Percentiles rank a stretch among this genome's conserved stretches.
phyloP scores from a whole-genome alignment of 176 grass and related monocot species.

The Cymbopogon citratus region DNA sequence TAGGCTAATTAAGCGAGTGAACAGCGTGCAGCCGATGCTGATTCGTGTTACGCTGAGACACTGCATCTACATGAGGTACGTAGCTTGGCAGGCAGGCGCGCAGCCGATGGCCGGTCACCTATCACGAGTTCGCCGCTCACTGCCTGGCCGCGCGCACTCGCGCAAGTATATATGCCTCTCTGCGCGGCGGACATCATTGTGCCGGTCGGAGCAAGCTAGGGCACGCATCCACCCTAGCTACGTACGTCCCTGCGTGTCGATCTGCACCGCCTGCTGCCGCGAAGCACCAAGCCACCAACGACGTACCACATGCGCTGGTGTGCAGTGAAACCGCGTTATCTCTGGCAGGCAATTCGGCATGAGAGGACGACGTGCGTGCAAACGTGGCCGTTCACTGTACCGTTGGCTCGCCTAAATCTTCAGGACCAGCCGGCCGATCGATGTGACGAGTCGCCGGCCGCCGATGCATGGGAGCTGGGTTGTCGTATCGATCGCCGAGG shows the following conservation, averaged over 20 bases:
- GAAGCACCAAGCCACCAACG: neutral
- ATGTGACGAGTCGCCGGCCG: neutral
- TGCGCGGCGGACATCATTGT: neutral
- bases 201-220: conserved; percentile 1
- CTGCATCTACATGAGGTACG: neutral
- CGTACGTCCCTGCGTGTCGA: neutral
- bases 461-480: neutral
- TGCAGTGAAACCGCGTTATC: neutral
- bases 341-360: conserved; percentile 9
- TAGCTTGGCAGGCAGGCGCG: too few species aligned
- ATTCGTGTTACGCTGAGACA: neutral
- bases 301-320: too few species aligned
- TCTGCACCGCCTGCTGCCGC: too few species aligned
- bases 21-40: neutral
- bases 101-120: conserved; percentile 1
- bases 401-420: neutral
- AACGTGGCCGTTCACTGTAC: neutral
- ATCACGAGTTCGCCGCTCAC: neutral
- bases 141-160: neutral
- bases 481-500: conserved; percentile 26
- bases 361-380: neutral
- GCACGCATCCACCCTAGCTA: neutral
- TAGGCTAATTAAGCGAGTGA: neutral
- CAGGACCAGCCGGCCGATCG: neutral
- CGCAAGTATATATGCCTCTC: too few species aligned